Base-by-base conservation (phyloP, 1,139 yeast genomes). In the Keqinozyma sinolaborantium region DNA sequence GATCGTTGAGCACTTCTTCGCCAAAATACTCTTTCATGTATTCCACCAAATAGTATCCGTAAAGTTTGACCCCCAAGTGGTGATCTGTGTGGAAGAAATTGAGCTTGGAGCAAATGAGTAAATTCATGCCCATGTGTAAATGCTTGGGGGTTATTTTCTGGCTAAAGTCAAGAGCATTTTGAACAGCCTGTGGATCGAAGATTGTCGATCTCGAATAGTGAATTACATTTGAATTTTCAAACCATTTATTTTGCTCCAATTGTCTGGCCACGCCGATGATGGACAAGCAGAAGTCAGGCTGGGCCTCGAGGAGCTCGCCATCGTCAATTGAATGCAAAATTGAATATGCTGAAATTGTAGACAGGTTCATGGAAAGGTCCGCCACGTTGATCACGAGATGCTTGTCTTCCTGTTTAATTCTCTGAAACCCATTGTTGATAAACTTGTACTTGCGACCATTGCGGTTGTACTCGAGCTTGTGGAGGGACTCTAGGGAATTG, bases 41-140 rank as follows among this genome's bases (percentile, higher is more conserved):
- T 31, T 60, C 56, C 29, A 62, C 60, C 58, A 75, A 54, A 41
- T 64, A 66, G 31, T 50, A 47, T 2, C 79, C 78, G 38, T 72
- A 77, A 14, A 74, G 51, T 34, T 59, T 63, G 10, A 72, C 66
- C 4, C 76, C 75, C 18, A 73, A 65, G 46, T 73, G 78, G 44
- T 75, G 81, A 48, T 75, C 80, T 1, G 80, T 72, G 43, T 74
- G 80, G 37, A 74, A 59, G 42, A 74, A 75, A 44, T 74, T 73
- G 36, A 75, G 57, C 39, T 73, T 73, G 12, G 78, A 56, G 20
- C 77, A 70, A 24, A 66, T 53, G 41, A 74, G 38, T 21, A 75
- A 53, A 40, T 63, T 58, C 24, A 68, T 50, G 2, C 79, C 79
- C 54, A 59, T 57, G 21, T 48, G 45, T 20, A 72, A 55, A 39